Evolutionary conservation across 1,284 basidiomycete species (phyloP), one percentile per base, ranked within the genome.

Genomic region (Puccinia horiana): DNA sequence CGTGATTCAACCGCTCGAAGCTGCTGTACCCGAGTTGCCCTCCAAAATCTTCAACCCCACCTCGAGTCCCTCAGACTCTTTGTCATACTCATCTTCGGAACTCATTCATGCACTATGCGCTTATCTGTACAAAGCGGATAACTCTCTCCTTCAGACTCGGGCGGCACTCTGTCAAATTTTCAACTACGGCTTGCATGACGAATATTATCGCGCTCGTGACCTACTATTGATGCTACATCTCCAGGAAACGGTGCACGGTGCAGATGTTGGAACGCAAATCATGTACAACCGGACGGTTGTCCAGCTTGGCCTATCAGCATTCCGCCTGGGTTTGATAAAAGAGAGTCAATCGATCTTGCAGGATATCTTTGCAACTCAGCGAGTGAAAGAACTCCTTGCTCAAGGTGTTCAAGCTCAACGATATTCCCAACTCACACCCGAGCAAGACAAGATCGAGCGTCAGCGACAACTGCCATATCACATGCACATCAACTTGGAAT

Each of bases 191-290:
- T 90, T 98, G 47, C 94, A 97, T 88, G 97, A 96, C 86, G 93
- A 98, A 87, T 99, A 96, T 89, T 91, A 98, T 89, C 94, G 94
- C 63, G 94, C 97, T 11, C 94, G 97, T 56, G 97, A 99, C 89
- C 96, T 99, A 93, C 89, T 99, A 75, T 89, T 99, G 84, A 99
- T 99, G 97, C 98, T 95, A 18, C 97, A 99, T 88, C 90, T 99
- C 70, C 96, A 99, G 88, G 96, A 98, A 87, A 93, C 94, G 0
- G 93, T 99, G 85, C 92, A 94, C 86, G 93, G 94, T 63, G 95
- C 96, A 83, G 97, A 99, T 86, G 95, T 98, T 79, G 92, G 93
- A 32, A 99, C 97, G 0, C 97, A 99, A 88, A 98, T 99, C 86
- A 89, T 99, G 70, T 99, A 97, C 90, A 99, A 99, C 88, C 93